Evolutionary conservation across 805 yeast species (phyloP).

Genomic region (Metschnikowia gelsemii): DNA sequence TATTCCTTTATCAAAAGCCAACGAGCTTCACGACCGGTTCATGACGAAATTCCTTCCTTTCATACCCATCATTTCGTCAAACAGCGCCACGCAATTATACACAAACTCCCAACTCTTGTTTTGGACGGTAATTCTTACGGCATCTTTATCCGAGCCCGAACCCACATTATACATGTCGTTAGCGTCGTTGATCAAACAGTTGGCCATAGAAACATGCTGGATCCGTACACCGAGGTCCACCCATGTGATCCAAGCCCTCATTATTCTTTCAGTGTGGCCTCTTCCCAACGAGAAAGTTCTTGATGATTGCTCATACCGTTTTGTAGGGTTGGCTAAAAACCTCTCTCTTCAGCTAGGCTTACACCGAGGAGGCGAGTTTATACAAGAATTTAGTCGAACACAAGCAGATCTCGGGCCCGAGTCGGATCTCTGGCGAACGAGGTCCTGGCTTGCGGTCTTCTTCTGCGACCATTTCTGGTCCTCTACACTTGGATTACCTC

Average conservation of each 20-base stretch:
- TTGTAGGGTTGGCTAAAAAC: conserved; percentile 82
- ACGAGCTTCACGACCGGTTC: conserved; percentile 68
- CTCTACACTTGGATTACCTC: conserved; percentile 82
- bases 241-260: conserved; percentile 85
- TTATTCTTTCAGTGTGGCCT: conserved; percentile 89
- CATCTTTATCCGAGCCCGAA: conserved; percentile 82
- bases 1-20: conserved; percentile 65
- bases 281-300: conserved; percentile 87
- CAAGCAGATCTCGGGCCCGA: conserved; percentile 81
- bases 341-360: conserved; percentile 83
- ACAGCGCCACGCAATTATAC: conserved; percentile 71
- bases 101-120: conserved; percentile 80
- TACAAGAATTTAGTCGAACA: conserved; percentile 84
- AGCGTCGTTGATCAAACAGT: conserved; percentile 74
- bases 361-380: conserved; percentile 84
- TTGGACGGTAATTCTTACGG: conserved; percentile 89
- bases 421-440: conserved; percentile 91
- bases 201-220: conserved; percentile 93
- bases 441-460: conserved; percentile 88
- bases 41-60: conserved; percentile 67
- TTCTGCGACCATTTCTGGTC: conserved; percentile 91
- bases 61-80: conserved; percentile 74
- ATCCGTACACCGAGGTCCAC: conserved; percentile 90
- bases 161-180: conserved; percentile 76
- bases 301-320: conserved; percentile 89